phyloP scores from a whole-genome alignment of 2,329 filamentous ascomycete species.

The Curvularia sp. region DNA sequence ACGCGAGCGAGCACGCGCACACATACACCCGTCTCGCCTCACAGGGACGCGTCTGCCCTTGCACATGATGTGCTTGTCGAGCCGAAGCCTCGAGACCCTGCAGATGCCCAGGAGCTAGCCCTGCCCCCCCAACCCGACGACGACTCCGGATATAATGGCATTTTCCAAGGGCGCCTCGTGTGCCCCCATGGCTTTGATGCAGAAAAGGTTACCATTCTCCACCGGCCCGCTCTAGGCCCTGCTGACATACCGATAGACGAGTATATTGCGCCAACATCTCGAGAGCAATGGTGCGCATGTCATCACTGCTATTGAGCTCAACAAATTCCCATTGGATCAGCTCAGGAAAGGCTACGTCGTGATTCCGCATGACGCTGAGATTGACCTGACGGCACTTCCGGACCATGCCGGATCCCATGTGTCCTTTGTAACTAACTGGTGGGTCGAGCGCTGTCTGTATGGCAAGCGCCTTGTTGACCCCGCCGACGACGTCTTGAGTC shows the following conservation, averaged over 20 bases:
- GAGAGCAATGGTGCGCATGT: slow-evolving; percentile 46
- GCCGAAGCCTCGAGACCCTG: slow-evolving; percentile 29
- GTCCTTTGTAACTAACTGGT: slow-evolving; percentile 80
- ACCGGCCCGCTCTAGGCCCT: slow-evolving; percentile 9
- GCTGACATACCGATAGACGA: slow-evolving; percentile 41
- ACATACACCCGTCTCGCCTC: slow-evolving; percentile 15
- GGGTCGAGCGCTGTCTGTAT: slow-evolving; percentile 87
- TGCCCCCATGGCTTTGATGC: slow-evolving; percentile 54
- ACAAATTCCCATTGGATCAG: slow-evolving; percentile 33
- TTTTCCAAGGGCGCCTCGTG: slow-evolving; percentile 54
- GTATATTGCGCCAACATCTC: slow-evolving; percentile 44
- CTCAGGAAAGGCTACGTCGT: slow-evolving; percentile 50
- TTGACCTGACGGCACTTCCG: slow-evolving; percentile 45
- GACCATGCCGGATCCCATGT: slow-evolving; percentile 42
- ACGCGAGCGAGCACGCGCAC: slow-evolving; percentile 23
- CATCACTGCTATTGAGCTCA: slow-evolving; percentile 37
- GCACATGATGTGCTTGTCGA: slow-evolving; percentile 20
- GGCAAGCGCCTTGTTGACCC: slow-evolving; percentile 75
- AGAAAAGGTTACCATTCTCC: slow-evolving; percentile 46
- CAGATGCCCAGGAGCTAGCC: slow-evolving; percentile 13
- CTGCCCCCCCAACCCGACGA: slow-evolving; percentile 30
- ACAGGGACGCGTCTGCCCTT: slow-evolving; percentile 7
- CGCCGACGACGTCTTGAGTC: slow-evolving; percentile 73
- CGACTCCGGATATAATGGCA: slow-evolving; percentile 51
- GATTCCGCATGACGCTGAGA: slow-evolving; percentile 54